phyloP scores from a whole-genome alignment of 768 basidiomycete genomes.

The Trichaptum fuscoviolaceum region DNA sequence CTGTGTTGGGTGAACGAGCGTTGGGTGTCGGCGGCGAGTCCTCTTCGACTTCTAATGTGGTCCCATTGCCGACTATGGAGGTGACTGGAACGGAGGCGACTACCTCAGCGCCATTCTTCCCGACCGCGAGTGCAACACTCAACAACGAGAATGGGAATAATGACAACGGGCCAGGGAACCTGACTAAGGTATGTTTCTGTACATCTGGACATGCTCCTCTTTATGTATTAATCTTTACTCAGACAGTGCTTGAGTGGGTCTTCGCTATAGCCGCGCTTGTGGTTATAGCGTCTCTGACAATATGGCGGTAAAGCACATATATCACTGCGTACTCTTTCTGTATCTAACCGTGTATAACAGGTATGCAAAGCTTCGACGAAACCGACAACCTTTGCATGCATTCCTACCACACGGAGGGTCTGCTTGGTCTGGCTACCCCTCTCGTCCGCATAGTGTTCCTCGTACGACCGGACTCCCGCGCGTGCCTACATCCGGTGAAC shows the following conservation, averaged over 20 bases:
- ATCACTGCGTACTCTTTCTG: background rate
- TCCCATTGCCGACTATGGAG: background rate
- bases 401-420: background rate
- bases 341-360: background rate
- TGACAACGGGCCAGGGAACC: background rate
- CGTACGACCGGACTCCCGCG: constrained; percentile 20
- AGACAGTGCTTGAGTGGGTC: constrained; percentile 29
- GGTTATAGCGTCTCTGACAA: constrained; percentile 18
- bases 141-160: background rate
- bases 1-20: background rate
- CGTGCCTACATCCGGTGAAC: constrained; percentile 8
- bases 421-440: constrained; percentile 7
- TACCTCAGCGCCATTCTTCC: background rate
- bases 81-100: background rate
- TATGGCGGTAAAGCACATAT: constrained; percentile 3
- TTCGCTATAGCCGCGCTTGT: constrained; percentile 24
- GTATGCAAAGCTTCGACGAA: constrained; percentile 8
- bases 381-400: constrained; percentile 5
- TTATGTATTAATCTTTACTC: background rate
- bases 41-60: constrained; percentile 1
- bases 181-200: background rate
- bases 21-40: background rate
- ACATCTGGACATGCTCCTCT: background rate
- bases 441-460: constrained; percentile 17
- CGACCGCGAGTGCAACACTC: background rate